Conservation (phyloP, 352 stramenopile genomes). For the Phytophthora chlamydospora region DNA sequence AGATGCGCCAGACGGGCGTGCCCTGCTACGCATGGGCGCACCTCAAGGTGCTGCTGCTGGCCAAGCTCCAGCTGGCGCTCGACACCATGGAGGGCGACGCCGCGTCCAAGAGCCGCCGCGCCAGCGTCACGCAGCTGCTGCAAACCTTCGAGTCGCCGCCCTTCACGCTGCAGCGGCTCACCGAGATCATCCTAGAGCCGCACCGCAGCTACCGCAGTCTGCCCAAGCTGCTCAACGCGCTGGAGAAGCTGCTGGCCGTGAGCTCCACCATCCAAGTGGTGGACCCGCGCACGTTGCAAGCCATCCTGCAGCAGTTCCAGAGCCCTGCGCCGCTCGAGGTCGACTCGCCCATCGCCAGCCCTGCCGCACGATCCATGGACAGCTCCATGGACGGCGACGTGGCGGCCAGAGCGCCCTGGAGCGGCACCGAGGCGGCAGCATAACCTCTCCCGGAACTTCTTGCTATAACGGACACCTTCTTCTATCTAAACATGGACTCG, state of each 20-base stretch:
- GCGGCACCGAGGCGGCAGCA: conserved; percentile 21
- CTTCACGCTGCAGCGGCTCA: conserved; percentile 85
- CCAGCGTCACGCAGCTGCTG: conserved; percentile 62
- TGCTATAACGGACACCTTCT: neutral
- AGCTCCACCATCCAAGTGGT: conserved; percentile 72
- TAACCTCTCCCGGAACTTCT: conserved; percentile 1
- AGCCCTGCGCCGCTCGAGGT: conserved; percentile 32
- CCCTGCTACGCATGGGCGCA: conserved; percentile 77
- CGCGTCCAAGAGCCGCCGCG: conserved; percentile 59
- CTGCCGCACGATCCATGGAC: conserved; percentile 31
- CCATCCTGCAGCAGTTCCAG: conserved; percentile 39
- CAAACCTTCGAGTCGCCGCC: conserved; percentile 73
- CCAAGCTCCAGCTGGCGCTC: conserved; percentile 60
- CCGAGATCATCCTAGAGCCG: conserved; percentile 78
- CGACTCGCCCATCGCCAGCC: conserved; percentile 25
- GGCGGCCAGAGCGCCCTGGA: conserved; percentile 56
- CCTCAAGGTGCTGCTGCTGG: conserved; percentile 66
- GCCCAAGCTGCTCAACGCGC: conserved; percentile 81
- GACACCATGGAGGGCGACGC: conserved; percentile 60
- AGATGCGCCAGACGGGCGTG: conserved; percentile 73
- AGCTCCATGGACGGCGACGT: conserved; percentile 32
- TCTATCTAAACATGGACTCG: conserved; percentile 20
- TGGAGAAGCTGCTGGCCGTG: conserved; percentile 82
- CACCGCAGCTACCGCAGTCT: conserved; percentile 74
- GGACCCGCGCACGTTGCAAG: conserved; percentile 51